Evolutionary conservation across 306 rosid species (phyloP).

Genomic region (Quercus glauca): DNA sequence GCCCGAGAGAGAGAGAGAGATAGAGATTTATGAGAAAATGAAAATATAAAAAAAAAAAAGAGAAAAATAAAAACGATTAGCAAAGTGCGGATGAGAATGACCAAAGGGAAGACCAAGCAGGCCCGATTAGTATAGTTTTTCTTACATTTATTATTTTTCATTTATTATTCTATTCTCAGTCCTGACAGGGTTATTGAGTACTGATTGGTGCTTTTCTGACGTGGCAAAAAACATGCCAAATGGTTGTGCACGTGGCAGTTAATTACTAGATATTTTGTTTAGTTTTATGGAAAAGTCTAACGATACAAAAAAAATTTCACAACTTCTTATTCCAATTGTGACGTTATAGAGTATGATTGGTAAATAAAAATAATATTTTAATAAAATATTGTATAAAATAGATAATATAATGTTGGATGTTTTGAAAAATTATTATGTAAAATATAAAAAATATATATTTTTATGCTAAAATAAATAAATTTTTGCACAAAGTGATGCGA

Average conservation of each 20-base stretch:
- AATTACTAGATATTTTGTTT: background rate
- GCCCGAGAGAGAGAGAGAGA: background rate
- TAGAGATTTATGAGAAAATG: background rate
- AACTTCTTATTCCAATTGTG: too few relatives aligned
- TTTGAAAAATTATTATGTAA: too few relatives aligned
- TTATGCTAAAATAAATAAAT: too few relatives aligned
- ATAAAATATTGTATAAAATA: too few relatives aligned
- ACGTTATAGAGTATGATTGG: too few relatives aligned
- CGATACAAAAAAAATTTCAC: too few relatives aligned
- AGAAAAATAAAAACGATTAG: background rate
- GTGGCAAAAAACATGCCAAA: background rate
- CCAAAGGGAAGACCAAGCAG: background rate
- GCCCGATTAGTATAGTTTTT: background rate
- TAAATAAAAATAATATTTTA: too few relatives aligned
- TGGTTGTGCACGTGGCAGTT: background rate
- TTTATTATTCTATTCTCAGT: background rate
- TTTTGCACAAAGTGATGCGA: too few relatives aligned
- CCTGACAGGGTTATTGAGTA: background rate
- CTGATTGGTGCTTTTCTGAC: background rate
- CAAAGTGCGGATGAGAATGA: background rate
- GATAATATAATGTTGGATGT: too few relatives aligned
- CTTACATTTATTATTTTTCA: background rate
- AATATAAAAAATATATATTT: too few relatives aligned
- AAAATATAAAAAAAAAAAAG: background rate
- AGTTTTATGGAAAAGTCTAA: too few relatives aligned